Evolutionary conservation across 2,329 filamentous ascomycete species (phyloP).

Genomic region (Neoscytalidium dimidiatum): DNA sequence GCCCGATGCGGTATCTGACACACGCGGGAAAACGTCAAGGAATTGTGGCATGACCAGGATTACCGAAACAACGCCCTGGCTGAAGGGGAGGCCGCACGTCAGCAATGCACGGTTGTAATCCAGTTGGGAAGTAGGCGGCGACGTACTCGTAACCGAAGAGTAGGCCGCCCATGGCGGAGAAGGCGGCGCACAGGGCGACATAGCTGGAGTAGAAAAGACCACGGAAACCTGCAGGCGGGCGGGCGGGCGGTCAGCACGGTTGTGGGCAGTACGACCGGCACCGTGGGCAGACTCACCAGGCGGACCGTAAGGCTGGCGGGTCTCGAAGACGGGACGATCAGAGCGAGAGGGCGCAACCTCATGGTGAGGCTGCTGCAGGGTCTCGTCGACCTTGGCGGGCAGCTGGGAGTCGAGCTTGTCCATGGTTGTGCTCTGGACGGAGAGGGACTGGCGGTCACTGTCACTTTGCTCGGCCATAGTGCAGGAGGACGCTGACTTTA

Average conservation of each 20-base stretch:
- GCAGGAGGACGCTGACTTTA: background rate
- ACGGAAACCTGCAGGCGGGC: constrained; percentile 38
- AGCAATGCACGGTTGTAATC: constrained; percentile 29
- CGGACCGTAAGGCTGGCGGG: constrained; percentile 29
- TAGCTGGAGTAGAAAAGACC: constrained; percentile 53
- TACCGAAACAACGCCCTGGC: constrained; percentile 46
- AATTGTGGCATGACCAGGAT: constrained; percentile 57
- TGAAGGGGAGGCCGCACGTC: background rate
- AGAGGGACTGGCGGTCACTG: constrained; percentile 2
- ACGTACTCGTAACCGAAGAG: constrained; percentile 52
- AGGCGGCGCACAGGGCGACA: constrained; percentile 54
- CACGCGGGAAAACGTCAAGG: constrained; percentile 46
- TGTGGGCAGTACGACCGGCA: background rate
- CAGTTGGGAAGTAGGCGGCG: background rate
- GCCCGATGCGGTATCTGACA: constrained; percentile 43
- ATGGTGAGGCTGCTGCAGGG: constrained; percentile 12
- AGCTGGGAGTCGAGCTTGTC: constrained; percentile 16
- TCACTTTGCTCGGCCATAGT: background rate
- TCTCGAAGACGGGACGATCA: constrained; percentile 22
- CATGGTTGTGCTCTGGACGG: constrained; percentile 3
- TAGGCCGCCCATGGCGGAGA: constrained; percentile 53
- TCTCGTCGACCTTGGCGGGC: constrained; percentile 9
- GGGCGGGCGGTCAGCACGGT: background rate
- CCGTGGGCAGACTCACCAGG: constrained; percentile 25
- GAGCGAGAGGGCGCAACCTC: constrained; percentile 20